These are phyloP conservation scores for Ajuga reptans DNA, from an alignment of 305 asterid species.

Conservation along the genomic window DNA sequence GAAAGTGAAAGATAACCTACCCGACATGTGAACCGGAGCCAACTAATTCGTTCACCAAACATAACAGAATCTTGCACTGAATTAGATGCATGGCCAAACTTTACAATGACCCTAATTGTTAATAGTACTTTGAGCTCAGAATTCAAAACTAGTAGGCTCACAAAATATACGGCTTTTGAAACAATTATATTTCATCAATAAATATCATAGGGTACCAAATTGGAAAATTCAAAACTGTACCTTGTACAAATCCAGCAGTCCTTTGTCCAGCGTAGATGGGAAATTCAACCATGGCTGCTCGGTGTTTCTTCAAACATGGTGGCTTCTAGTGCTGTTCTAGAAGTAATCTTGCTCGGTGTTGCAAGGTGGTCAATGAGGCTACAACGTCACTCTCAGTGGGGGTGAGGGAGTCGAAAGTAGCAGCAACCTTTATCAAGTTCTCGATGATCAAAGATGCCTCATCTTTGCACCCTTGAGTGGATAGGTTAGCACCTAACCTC, in stretches of 20 bases:
- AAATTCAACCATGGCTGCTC: background rate
- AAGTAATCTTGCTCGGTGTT: conserved; percentile 44
- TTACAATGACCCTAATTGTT: background rate
- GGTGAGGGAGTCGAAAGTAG: conserved; percentile 8
- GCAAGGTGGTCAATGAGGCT: conserved; percentile 43
- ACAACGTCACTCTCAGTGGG: conserved; percentile 12
- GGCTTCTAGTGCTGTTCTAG: conserved; percentile 33
- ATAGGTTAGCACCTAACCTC: conserved; percentile 10
- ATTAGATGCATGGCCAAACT: conserved; percentile 4
- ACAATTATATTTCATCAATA: conserved; percentile 5
- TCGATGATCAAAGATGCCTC: conserved; percentile 30
- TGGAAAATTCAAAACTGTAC: conserved; percentile 5
- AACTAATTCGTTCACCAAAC: no score
- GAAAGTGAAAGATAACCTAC: background rate
- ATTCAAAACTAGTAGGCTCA: background rate
- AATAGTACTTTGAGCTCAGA: conserved; percentile 7
- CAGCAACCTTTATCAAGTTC: conserved; percentile 32
- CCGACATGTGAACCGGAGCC: no score
- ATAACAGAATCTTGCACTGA: no score
- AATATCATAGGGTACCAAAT: background rate
- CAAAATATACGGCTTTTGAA: background rate
- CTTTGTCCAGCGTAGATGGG: no score
- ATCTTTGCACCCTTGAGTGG: conserved; percentile 37
- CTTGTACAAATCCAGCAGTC: background rate
- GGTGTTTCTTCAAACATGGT: background rate